Conservation (phyloP, 495 filamentous ascomycete species). For the Pyrenula aspistea region DNA sequence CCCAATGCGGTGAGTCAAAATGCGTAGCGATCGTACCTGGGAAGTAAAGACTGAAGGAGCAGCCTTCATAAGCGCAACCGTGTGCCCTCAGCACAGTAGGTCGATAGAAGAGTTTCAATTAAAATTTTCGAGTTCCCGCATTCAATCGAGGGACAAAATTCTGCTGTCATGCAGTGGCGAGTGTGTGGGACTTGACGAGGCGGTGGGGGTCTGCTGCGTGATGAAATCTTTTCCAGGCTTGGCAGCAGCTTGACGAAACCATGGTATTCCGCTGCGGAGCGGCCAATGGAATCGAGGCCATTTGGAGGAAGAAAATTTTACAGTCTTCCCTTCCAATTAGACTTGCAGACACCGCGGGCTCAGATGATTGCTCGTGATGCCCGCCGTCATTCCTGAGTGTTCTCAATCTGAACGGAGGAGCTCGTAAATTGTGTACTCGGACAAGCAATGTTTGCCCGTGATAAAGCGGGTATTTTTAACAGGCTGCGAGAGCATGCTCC, state of each 20-base stretch:
- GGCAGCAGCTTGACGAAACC: too few relatives aligned
- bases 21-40: constrained; percentile 51
- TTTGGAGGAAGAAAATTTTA: not conserved
- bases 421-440: too few relatives aligned
- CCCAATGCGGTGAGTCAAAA: constrained; percentile 1
- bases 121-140: not conserved
- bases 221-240: not conserved
- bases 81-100: constrained; percentile 3
- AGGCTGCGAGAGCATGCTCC: too few relatives aligned
- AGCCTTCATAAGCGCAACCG: constrained; percentile 83
- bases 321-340: not conserved
- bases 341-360: too few relatives aligned
- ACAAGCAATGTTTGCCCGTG: too few relatives aligned
- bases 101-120: not conserved
- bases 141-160: not conserved
- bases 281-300: not conserved
- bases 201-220: not conserved
- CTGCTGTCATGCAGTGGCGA: not conserved
- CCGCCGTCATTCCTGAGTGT: too few relatives aligned
- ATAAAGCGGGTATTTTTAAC: too few relatives aligned
- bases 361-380: too few relatives aligned
- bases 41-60: constrained; percentile 89
- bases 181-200: not conserved
- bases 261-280: not conserved
- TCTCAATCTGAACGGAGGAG: too few relatives aligned